Conservation (phyloP, 257 asterid genomes). For the Misopates orontium region DNA sequence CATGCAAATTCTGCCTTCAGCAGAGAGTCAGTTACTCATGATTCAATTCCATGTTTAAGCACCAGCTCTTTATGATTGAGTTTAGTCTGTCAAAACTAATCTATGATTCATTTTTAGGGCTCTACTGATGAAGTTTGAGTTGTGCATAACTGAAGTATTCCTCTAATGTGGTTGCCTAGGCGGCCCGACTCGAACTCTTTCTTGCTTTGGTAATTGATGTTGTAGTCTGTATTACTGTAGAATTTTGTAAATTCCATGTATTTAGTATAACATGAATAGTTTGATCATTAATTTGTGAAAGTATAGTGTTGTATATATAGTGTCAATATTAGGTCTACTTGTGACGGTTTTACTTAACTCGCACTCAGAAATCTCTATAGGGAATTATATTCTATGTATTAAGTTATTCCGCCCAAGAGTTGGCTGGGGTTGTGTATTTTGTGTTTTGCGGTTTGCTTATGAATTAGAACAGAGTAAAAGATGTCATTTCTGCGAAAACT, state of each 20-base stretch:
- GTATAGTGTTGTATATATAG: not conserved
- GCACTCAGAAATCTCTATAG: too few species aligned
- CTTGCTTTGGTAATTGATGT: not conserved
- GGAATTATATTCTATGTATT: too few species aligned
- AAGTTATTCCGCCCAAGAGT: too few species aligned
- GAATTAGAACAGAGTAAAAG: too few species aligned
- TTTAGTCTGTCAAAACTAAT: not conserved
- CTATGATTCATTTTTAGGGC: slow-evolving; percentile 30
- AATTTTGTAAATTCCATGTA: not conserved
- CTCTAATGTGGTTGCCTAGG: not conserved
- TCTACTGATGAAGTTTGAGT: slow-evolving; percentile 23
- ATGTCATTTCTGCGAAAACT: too few species aligned
- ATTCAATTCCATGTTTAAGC: not conserved
- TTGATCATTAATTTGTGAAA: not conserved
- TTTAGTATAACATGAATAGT: not conserved
- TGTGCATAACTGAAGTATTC: slow-evolving; percentile 11
- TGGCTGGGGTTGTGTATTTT: too few species aligned
- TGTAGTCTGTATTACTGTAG: not conserved
- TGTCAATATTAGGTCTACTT: not conserved
- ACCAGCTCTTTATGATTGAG: slow-evolving; percentile 9
- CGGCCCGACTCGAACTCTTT: not conserved
- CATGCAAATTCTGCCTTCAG: not conserved
- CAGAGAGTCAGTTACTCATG: not conserved
- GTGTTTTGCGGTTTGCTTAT: too few species aligned
- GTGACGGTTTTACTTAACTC: too few species aligned